These are phyloP conservation scores for Solanum lignicaule DNA, from an alignment of 257 asterid genomes.

Conservation along the genomic window DNA sequence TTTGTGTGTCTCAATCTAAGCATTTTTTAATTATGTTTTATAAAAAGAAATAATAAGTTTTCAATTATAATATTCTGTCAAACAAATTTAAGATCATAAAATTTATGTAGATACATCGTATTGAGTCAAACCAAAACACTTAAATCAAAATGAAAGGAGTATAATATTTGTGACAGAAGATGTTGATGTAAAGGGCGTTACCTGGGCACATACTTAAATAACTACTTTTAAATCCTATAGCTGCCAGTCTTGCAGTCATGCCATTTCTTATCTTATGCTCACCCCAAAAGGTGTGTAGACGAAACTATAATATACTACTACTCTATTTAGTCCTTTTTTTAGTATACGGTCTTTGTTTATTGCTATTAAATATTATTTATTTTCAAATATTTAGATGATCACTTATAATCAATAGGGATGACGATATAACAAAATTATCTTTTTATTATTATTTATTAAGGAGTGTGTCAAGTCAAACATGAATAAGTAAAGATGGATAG, in stretches of 20 bases:
- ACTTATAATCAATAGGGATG: background rate
- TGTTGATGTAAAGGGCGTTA: background rate
- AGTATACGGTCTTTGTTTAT: background rate
- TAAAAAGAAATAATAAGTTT: too few relatives aligned
- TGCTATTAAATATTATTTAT: too few relatives aligned
- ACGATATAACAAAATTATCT: too few relatives aligned
- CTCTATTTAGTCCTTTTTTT: background rate
- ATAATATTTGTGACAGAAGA: background rate
- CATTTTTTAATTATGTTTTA: too few relatives aligned
- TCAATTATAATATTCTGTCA: fast-evolving
- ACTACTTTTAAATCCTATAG: background rate
- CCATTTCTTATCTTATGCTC: background rate
- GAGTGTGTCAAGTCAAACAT: background rate
- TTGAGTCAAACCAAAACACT: background rate
- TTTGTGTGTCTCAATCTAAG: background rate
- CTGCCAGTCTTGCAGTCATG: conserved; percentile 1
- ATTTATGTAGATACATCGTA: too few relatives aligned
- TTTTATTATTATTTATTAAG: too few relatives aligned
- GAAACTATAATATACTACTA: background rate
- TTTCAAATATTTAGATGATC: too few relatives aligned
- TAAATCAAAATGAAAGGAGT: background rate
- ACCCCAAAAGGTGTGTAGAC: background rate
- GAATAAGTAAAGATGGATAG: too few relatives aligned
- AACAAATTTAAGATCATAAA: background rate
- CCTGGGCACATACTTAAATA: background rate